Evolutionary conservation across 1,139 yeast genomes (phyloP).

Genomic region (Saccharomyces hybrid): DNA sequence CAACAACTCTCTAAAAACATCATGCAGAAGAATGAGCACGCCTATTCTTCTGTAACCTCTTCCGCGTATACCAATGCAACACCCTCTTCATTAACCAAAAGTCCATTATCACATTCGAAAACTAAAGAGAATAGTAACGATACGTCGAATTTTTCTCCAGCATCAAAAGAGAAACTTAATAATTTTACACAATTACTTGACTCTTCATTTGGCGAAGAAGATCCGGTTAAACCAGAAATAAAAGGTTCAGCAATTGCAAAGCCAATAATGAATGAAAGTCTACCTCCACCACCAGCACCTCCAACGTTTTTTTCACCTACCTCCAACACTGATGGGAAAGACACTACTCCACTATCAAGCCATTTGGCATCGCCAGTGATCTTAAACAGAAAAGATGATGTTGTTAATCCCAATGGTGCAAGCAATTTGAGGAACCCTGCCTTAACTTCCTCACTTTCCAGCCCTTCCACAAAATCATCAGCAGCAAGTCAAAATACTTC

Average conservation of each 20-base stretch:
- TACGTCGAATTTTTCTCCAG: conserved; percentile 21
- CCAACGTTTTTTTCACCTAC: conserved; percentile 5
- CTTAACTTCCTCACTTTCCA: background rate
- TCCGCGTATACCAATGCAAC: background rate
- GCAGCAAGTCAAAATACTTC: background rate
- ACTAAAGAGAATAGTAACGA: conserved; percentile 5
- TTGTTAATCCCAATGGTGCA: background rate
- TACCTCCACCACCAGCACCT: conserved; percentile 13
- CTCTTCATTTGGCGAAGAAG: conserved; percentile 21
- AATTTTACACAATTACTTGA: conserved; percentile 25
- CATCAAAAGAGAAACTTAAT: conserved; percentile 21
- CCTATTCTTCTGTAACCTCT: background rate
- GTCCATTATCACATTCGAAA: conserved; percentile 3
- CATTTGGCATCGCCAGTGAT: conserved; percentile 21
- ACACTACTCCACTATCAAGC: conserved; percentile 8
- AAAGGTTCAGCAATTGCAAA: conserved; percentile 1
- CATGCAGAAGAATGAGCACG: background rate
- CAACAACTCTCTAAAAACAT: background rate
- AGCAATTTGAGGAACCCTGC: background rate
- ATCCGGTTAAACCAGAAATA: conserved; percentile 2
- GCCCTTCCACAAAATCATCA: background rate
- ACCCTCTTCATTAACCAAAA: background rate
- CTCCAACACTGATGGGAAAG: background rate
- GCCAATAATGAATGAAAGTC: conserved; percentile 4
- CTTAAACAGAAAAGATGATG: conserved; percentile 12